Base-by-base conservation (phyloP, 805 yeast genomes). In the Candida andamanensis region DNA sequence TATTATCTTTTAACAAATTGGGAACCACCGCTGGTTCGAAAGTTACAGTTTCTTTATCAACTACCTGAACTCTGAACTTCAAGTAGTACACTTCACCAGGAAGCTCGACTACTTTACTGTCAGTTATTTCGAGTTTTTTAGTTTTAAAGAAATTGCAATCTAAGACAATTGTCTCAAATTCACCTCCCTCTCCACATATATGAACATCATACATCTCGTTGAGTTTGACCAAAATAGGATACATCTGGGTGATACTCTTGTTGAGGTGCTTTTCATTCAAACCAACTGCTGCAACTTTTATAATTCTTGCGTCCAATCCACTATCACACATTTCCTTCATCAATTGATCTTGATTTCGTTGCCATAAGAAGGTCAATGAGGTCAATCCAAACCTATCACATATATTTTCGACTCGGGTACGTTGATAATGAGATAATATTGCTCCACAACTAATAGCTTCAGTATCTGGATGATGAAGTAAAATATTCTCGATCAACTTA, bases 181-280 rank as follows among this genome's bases (percentile, higher is more conserved):
- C 99, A 1, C 99, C 99, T 20, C 99, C 99, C 63, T 92, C 99
- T 10, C 99, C 99, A 61, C 98, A 92, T 0, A 92, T 78, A 54
- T 90, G 96, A 10, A 89, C 84, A 2, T 89, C 95, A 57, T 75
- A 89, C 54, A 63, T 59, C 7, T 52, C 38, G 52, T 87, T 81
- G 39, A 89, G 60, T 24, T 63, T 62, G 9, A 63, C 41, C 50
- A 92, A 55, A 0, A 62, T 69, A 1, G 85, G 82, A 34, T 70
- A 72, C 41, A 81, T 62, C 39, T 83, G 72, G 4, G 67, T 72
- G 26, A 92, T 61, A 2, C 79, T 61, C 52, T 73, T 71, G 2
- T 94, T 95, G 39, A 92, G 60, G 56, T 87, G 84, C 1, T 50
- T 50, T 11, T 70, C 67, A 35, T 72, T 67, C 30, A 92, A 67